phyloP scores from a whole-genome alignment of 2,329 filamentous ascomycete species.

The Diaporthe humulicola region DNA sequence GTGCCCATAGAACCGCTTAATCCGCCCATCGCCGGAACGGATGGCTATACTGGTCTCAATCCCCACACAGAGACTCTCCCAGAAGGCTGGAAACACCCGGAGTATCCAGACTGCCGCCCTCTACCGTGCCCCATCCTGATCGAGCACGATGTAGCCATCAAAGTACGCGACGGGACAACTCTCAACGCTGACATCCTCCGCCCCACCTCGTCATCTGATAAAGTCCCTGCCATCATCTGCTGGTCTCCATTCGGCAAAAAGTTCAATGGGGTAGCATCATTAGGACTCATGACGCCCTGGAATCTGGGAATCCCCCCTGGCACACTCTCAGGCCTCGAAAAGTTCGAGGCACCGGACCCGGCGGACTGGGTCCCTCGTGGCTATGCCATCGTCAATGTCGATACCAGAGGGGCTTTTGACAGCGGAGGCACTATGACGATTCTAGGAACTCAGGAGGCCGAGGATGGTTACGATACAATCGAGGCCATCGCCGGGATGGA shows the following conservation, averaged over 20 bases:
- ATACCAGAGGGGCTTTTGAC: conserved; percentile 46
- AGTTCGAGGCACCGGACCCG: conserved; percentile 49
- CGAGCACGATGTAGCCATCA: conserved; percentile 1
- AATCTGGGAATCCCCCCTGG: conserved; percentile 51
- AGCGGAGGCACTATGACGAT: conserved; percentile 45
- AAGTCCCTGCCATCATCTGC: conserved; percentile 30
- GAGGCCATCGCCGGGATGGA: conserved; percentile 46
- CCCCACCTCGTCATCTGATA: background rate
- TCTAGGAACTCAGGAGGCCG: conserved; percentile 44
- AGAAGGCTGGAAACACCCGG: background rate
- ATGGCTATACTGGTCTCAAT: conserved; percentile 14
- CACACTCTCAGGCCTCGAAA: conserved; percentile 44
- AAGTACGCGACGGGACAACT: conserved; percentile 3
- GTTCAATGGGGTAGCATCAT: conserved; percentile 53
- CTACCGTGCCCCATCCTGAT: background rate
- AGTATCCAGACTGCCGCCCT: background rate
- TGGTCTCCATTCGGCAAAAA: conserved; percentile 62
- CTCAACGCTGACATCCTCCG: background rate
- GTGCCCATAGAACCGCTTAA: background rate
- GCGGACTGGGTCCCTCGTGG: conserved; percentile 48
- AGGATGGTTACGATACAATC: conserved; percentile 46
- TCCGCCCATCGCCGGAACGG: background rate
- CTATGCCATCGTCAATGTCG: conserved; percentile 49
- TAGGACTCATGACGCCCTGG: conserved; percentile 52
- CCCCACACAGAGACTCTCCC: conserved; percentile 4